Evolutionary conservation across 73 alveolate species (phyloP), one percentile per base, ranked within the genome.

Genomic region (Paraurostyla sp.): DNA sequence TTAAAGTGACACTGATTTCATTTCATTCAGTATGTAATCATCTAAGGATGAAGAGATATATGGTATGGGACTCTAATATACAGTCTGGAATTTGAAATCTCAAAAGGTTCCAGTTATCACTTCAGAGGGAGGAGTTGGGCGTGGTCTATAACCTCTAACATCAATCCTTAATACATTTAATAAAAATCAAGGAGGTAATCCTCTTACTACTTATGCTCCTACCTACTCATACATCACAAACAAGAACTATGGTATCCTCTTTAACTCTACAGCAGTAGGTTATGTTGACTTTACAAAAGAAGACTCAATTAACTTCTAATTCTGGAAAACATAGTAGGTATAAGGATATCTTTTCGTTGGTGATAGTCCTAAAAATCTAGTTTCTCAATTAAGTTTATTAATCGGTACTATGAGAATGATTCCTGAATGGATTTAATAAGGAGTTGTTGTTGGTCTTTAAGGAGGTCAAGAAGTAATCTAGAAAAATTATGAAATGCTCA

Each of bases 341-440:
- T 16, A 73, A 33, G 87, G 87, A n/a, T 73, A 48, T 30, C 25
- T 84, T 4, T 49, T 84, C 46, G 65, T 38, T 30, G 92, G 62
- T 29, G 36, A 65, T 0, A 27, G 32, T 49, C 92, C 92, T 2
- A 7, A 27, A 33, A 78, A 33, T 4, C 49, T 71, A 0, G 80
- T 84, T 65, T 9, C 20, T 3, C 46, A 65, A 36, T 3, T 84
- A 0, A 11, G 88, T 25, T 38, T 48, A 23, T 9, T 49, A 18
- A 36, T 60, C 9, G 92, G 92, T 40, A 84, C 81, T 71, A 49
- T 49, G 92, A 42, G 65, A 69, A 36, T 57, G 54, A 45, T 84
- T 41, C 92, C 92, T n/a, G 88, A 69, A 15, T 84, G 92, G 92
- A 57, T 52, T n/a, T 69, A 68, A 25, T 20, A 84, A 29, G 92